Base-by-base conservation (phyloP, 192 early-diverging fungal species). In the Kickxella alabastrina region DNA sequence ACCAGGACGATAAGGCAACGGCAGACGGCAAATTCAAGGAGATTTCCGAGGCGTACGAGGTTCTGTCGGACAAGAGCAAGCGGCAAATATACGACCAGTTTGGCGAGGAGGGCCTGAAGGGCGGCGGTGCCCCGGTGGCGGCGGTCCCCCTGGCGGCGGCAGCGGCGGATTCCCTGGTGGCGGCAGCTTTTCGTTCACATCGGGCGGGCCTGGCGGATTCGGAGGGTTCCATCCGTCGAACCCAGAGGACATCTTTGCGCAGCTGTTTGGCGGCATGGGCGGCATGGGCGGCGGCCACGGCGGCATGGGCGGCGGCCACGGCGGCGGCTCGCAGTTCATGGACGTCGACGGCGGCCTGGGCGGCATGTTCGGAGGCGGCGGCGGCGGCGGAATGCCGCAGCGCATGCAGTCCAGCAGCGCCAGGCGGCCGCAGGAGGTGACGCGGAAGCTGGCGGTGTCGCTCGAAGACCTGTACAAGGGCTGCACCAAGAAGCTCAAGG, bases 11-110 rank as follows among this genome's bases (percentile, higher is more conserved):
- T 49, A 62, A 62, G 34, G 65, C 57, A 14, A 35, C 29, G 14
- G 77, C 79, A 8, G 73, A 68, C 8, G 50, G 51, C 10, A 80
- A 89, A 62, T 99, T 99, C 82, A 96, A 98, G 77, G 95, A 99
- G 50, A 93, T 99, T 55, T 93, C 91, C 37, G 93, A 97, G 68
- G 95, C 97, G 9, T 99, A 94, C 63, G 95, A 98, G 63, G 84
- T 92, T 45, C 85, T 99, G 22, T 92, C 92, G 12, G 95, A 99
- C 71, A 37, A 81, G 43, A 78, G 97, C 23, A 95, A 94, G 78
- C 83, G 93, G 45, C 76, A 84, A 46, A 80, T 91, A 50, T 99
- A 99, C 73, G 97, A 99, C 63, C 84, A 87, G 60, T 97, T 80
- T 62, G 93, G 94, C 44, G 93, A 96, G 68, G 93, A 94, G 54